These are phyloP conservation scores for Trichoderma gracile DNA, from an alignment of 2,329 filamentous ascomycete genomes.

Conservation along the genomic window DNA sequence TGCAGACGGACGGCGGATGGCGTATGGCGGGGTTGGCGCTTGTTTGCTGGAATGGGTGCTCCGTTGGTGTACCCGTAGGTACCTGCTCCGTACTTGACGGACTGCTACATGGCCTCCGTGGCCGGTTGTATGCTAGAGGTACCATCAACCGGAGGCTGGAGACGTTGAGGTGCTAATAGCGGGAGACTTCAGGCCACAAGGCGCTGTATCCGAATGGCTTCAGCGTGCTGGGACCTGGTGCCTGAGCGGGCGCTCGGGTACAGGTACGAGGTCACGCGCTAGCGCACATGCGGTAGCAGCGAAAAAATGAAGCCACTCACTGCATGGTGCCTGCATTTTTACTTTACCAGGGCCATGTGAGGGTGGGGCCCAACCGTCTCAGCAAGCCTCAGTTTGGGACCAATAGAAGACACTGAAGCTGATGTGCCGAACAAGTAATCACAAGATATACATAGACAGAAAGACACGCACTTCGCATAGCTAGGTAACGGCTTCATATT, in stretches of 20 bases:
- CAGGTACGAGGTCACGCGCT: background rate
- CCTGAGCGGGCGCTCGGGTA: background rate
- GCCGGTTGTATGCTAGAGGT: no score
- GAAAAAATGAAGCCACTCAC: background rate
- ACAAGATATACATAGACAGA: no score
- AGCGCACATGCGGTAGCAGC: background rate
- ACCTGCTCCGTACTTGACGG: no score
- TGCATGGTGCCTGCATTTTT: conserved; percentile 8
- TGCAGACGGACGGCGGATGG: conserved; percentile 7
- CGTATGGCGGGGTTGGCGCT: background rate
- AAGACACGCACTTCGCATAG: no score
- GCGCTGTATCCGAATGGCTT: background rate
- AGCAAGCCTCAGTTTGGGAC: background rate
- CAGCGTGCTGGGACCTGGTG: conserved; percentile 7
- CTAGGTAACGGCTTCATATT: no score
- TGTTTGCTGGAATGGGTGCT: background rate
- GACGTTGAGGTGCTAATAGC: background rate
- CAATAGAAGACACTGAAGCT: background rate
- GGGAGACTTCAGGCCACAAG: background rate
- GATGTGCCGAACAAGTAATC: no score
- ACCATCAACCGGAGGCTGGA: background rate
- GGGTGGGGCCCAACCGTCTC: background rate
- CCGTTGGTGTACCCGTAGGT: no score
- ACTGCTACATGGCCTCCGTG: no score
- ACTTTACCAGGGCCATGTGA: background rate